Evolutionary conservation across 108 stramenopile genomes (phyloP).

Genomic region (Ochromonas danica): DNA sequence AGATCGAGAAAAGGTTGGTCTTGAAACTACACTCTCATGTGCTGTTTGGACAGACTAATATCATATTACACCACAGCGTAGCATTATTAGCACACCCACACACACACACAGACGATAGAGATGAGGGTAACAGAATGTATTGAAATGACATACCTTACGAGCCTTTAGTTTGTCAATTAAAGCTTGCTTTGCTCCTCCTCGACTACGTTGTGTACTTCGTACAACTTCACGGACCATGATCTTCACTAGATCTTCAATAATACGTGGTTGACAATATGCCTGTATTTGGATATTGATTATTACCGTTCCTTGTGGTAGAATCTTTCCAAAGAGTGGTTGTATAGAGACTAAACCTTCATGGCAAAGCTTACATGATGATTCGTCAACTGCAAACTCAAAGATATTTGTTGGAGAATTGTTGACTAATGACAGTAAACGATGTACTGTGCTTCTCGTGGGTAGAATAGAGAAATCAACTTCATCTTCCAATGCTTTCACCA

Average conservation of each 20-base stretch:
- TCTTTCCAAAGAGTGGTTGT: neutral
- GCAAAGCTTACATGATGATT: constrained; percentile 3
- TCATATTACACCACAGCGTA: no score
- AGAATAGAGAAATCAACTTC: constrained; percentile 5
- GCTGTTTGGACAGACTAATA: no score
- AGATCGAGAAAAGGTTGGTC: neutral
- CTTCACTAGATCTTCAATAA: constrained; percentile 6
- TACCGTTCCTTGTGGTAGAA: neutral
- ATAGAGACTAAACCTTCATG: neutral
- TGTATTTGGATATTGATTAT: neutral
- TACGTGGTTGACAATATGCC: neutral
- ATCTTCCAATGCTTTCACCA: neutral
- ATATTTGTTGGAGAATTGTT: neutral
- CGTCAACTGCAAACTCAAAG: constrained; percentile 18
- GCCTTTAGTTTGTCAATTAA: neutral
- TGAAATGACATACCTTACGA: neutral
- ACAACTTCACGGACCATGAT: constrained; percentile 30
- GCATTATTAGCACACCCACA: no score
- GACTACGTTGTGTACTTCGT: neutral
- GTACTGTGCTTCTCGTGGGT: neutral
- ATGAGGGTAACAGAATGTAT: no score
- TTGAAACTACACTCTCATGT: neutral
- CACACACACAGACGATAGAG: no score
- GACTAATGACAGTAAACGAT: neutral
- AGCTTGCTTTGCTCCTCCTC: neutral